phyloP scores from a whole-genome alignment of 345 rosid species.

The Anastatica hierochuntica region DNA sequence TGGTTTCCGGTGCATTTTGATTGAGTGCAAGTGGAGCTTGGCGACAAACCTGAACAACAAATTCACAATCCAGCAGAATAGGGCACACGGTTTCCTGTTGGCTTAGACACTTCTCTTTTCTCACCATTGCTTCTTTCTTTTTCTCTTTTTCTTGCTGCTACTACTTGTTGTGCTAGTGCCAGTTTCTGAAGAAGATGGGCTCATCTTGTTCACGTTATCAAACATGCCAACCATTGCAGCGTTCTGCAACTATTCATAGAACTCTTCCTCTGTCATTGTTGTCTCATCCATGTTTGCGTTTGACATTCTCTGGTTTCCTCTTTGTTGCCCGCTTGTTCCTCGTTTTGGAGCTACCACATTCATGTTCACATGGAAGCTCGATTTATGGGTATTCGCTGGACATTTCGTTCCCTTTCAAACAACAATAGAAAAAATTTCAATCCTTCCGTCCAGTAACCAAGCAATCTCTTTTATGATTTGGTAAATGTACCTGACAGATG shows the following conservation, averaged over 20 bases:
- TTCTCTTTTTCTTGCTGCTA: constrained; percentile 62
- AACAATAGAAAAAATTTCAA: not conserved
- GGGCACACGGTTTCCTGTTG: no score
- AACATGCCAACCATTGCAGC: constrained; percentile 73
- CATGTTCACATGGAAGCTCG: constrained; percentile 92
- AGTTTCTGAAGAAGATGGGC: constrained; percentile 36
- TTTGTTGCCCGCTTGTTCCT: constrained; percentile 54
- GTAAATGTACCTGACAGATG: constrained; percentile 95
- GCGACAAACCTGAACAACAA: no score
- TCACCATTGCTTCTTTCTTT: constrained; percentile 74
- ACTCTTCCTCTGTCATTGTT: constrained; percentile 83
- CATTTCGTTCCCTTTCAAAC: constrained; percentile 94
- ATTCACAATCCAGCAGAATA: no score
- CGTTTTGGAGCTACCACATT: constrained; percentile 52
- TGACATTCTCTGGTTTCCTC: constrained; percentile 42
- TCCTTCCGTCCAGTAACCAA: no score
- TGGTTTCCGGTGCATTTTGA: no score
- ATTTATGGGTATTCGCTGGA: constrained; percentile 84
- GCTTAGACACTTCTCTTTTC: no score
- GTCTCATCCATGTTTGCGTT: constrained; percentile 60
- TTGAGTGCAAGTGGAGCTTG: no score
- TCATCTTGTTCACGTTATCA: constrained; percentile 33
- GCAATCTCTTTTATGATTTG: not conserved
- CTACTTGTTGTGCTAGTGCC: constrained; percentile 13
- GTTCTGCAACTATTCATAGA: constrained; percentile 77